Evolutionary conservation across 179 eudicot species (phyloP), one percentile per base, ranked within the genome.

Genomic region (Kewa caespitosa): DNA sequence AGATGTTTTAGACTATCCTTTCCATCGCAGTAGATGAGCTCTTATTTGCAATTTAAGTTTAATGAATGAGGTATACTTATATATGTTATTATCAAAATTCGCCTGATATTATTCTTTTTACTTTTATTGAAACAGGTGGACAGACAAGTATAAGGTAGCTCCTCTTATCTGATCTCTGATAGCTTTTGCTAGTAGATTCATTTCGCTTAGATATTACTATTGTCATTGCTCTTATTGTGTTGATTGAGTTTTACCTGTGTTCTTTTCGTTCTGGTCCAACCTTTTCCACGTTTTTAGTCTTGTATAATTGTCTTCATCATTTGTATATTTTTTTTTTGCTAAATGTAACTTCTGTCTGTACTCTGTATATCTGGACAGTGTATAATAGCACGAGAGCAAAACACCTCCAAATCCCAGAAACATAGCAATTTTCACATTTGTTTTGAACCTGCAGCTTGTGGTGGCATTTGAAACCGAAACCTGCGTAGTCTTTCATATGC

Each of bases 111-210:
- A 71, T 61, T 59, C 43, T 37, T 73, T 82, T 76, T 60, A 37
- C 34, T 66, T 39, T 69, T 63, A 48, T 79, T 77, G 81, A 76
- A 30, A 63, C 97, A 93, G 98, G 98, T 86, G 98, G 98, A 25
- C 98, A 93, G 87, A 91, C 98, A 57, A 93, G 98, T 82, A 91
- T 93, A 82, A 90, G 98, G 98, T 93, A 89, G 64, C 70, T 76
- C 69, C 34, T 78, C 67, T 37, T 67, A 17, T 65, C 76, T 60
- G 33, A 46, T 67, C 5, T 81, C 54, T 72, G 34, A 41, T 72
- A 30, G 31, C 27, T 68, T 12, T 38, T 43, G 71, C 76, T 50
- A 18, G 30, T 31, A 52, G 38, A 67, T 72, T n/a, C 28, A 61
- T 72, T 75, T 17, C 61, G 48, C 61, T 46, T 30, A 32, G 0